Percentiles rank a stretch among this genome's conserved stretches.
phyloP scores from a whole-genome alignment of 2,329 filamentous ascomycete species.

The Fusarium zealandicum region DNA sequence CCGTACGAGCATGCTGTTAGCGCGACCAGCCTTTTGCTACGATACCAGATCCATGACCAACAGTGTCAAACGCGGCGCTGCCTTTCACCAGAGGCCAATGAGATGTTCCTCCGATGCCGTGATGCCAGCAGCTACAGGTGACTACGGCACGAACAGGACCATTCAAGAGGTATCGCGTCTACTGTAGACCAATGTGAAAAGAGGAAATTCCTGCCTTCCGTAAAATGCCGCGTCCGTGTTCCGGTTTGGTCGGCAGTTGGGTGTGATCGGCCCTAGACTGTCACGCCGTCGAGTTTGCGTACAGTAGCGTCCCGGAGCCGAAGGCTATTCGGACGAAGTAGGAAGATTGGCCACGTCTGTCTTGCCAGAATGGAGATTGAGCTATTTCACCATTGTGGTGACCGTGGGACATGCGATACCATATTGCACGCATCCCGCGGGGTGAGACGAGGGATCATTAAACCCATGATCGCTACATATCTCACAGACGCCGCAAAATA shows the following conservation, averaged over 20 bases:
- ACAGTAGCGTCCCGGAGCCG: slow-evolving; percentile 13
- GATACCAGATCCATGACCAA: slow-evolving; percentile 12
- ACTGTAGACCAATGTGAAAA: background rate
- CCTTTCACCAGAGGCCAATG: slow-evolving; percentile 7
- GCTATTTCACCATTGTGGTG: background rate
- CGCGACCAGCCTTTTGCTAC: slow-evolving; percentile 5
- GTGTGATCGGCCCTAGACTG: slow-evolving; percentile 17
- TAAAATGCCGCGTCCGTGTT: slow-evolving; percentile 19
- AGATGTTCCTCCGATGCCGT: slow-evolving; percentile 1
- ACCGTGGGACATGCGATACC: no score
- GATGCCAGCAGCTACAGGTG: background rate
- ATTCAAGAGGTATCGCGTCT: background rate
- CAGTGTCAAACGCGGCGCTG: background rate
- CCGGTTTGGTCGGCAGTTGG: slow-evolving; percentile 15
- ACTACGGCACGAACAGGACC: background rate
- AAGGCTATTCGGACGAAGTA: background rate
- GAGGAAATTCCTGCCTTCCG: background rate
- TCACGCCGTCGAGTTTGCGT: slow-evolving; percentile 11
- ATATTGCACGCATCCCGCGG: no score
- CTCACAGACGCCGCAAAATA: background rate
- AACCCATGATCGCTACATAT: background rate
- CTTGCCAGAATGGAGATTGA: background rate
- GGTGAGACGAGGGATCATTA: background rate
- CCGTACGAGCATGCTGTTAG: slow-evolving; percentile 11
- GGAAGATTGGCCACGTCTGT: background rate